These are phyloP conservation scores for Trichocladium uniseriatum DNA, from an alignment of 495 filamentous ascomycete genomes.

Conservation along the genomic window DNA sequence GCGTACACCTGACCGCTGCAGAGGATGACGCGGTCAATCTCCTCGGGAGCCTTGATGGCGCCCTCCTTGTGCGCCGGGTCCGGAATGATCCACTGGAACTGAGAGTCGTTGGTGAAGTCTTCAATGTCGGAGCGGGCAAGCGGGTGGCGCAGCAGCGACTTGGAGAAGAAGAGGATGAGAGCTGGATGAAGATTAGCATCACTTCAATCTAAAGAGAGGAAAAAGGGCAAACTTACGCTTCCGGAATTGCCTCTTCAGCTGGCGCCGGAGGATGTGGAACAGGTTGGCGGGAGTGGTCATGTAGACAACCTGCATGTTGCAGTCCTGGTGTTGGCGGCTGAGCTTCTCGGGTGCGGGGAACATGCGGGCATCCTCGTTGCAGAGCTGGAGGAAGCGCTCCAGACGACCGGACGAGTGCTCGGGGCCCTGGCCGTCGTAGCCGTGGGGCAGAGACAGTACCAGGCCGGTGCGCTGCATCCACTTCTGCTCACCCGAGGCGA, in stretches of 20 bases:
- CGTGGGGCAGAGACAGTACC: constrained; percentile 89
- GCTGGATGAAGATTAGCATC: constrained; percentile 47
- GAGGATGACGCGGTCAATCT: constrained; percentile 89
- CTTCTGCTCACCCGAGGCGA: constrained; percentile 94
- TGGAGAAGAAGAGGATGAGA: constrained; percentile 94
- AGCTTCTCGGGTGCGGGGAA: constrained; percentile 83
- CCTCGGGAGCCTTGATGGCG: constrained; percentile 63
- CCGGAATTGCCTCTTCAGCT: constrained; percentile 98
- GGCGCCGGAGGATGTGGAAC: constrained; percentile 92
- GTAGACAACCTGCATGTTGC: constrained; percentile 97
- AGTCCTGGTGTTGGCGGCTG: constrained; percentile 96
- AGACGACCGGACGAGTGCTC: constrained; percentile 97
- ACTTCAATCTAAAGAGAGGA: background rate
- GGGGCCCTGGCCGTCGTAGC: constrained; percentile 96
- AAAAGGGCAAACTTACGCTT: constrained; percentile 62
- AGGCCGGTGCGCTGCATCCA: constrained; percentile 96
- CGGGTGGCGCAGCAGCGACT: constrained; percentile 86
- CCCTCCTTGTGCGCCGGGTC: constrained; percentile 70
- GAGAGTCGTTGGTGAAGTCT: constrained; percentile 79
- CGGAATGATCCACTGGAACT: constrained; percentile 93
- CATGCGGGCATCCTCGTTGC: constrained; percentile 92
- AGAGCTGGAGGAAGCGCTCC: constrained; percentile 94
- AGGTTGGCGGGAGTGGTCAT: constrained; percentile 87
- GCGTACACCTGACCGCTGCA: constrained; percentile 94
- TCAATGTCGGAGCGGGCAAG: constrained; percentile 80